Base-by-base conservation (phyloP, 1,139 yeast genomes). In the Saccharomyces uvarum region DNA sequence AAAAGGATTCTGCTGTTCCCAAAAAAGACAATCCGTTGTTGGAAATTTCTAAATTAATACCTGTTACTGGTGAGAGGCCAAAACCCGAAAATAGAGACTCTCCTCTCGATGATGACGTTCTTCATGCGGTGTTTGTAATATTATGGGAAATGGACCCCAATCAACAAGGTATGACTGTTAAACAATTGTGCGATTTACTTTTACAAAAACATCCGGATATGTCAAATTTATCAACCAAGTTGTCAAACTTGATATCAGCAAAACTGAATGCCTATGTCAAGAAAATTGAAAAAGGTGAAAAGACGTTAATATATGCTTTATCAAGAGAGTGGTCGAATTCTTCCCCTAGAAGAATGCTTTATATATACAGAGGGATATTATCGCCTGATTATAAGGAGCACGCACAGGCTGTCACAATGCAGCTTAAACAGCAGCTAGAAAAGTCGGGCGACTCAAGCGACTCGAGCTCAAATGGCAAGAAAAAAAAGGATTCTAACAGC, bases 301-400 rank as follows among this genome's bases (percentile, higher is more conserved):
- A 82, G 59, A 78, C 81, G 51, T 75, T 86, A 64, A 79, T 79
- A 56, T 86, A 86, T 67, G 88, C 93, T 26, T 73, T 86, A 52
- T 83, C 89, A 2, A 78, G 95, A 71, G 93, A 86, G 69, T 86
- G 95, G 95, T 91, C 93, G 2, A 91, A 85, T 69, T 88, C 91
- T 14, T 83, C 88, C 4, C 95, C 95, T 50, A 84, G 87, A 65
- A 78, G 95, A 74, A 86, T 86, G 95, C 89, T 86, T 38, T 86
- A 86, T 65, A 90, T 86, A 51, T 86, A 86, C 70, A 81, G 93
- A 64, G 95, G 95, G 41, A 73, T 85, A 48, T 74, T 86, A 59
- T 81, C 91, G 32, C 77, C 82, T n/a, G 90, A 86, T 66, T 86
- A 84, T 70, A 85, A 84, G 63, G 70, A 82, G 48, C 88, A 83